Evolutionary conservation across 2,329 filamentous ascomycete genomes (phyloP).

Genomic region (Fonsecaea monophora): DNA sequence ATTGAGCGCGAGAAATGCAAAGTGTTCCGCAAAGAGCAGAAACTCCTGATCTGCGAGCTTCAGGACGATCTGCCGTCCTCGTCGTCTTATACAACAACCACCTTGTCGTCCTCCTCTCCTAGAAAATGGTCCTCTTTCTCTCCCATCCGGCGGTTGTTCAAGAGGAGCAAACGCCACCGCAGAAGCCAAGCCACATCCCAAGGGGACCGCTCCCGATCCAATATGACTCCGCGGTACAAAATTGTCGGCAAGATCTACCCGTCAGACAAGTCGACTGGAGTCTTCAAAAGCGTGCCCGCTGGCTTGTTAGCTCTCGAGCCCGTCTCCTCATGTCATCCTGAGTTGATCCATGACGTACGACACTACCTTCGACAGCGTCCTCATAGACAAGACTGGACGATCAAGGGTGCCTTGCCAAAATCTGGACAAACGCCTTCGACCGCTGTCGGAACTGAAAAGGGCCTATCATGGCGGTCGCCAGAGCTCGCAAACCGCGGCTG

Average conservation of each 20-base stretch:
- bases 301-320: background rate
- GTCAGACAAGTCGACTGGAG: background rate
- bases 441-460: background rate
- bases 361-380: constrained; percentile 10
- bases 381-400: constrained; percentile 2
- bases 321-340: background rate
- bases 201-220: background rate
- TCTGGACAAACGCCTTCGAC: background rate
- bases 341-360: background rate
- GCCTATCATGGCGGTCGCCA: background rate
- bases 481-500: background rate
- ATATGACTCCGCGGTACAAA: background rate
- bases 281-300: background rate
- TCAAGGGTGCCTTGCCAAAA: constrained; percentile 2
- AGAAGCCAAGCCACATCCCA: background rate
- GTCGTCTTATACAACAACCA: background rate
- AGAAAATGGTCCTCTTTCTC: background rate
- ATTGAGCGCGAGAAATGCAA: constrained; percentile 15
- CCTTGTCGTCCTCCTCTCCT: background rate
- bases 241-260: constrained; percentile 5
- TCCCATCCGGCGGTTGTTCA: background rate
- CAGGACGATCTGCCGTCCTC: background rate
- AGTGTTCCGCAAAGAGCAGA: constrained; percentile 1
- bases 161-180: background rate
- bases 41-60: constrained; percentile 7